Evolutionary conservation across 768 basidiomycete species (phyloP), one percentile per base, ranked within the genome.

Genomic region (Stropharia rugosoannulata): DNA sequence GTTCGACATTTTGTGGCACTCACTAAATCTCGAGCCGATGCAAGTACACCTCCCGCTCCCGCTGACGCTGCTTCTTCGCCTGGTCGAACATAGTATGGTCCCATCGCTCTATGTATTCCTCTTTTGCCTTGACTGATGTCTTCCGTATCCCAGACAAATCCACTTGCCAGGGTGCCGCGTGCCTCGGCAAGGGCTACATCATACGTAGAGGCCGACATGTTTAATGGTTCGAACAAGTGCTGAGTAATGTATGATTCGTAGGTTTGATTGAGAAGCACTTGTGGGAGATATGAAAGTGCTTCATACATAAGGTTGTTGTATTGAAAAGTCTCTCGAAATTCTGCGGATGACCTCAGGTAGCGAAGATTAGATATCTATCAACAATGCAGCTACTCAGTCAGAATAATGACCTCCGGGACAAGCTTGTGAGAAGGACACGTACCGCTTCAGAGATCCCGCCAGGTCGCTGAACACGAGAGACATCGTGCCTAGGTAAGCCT

Each of bases 231-330:
- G 53, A 78, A 76, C 2, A 79, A 60, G 48, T 77, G 68, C 55
- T 76, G 59, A 10, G 62, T 29, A 55, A 80, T 65, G 56, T 74
- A 78, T 0, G 71, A 73, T 55, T 75, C 74, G 47, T 71, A 78
- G 0, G 73, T 63, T 46, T 75, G 70, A 43, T 76, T 74, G 51
- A 77, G 67, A 18, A 79, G 66, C 1, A 72, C 59, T 12, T 62
- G 59, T 0, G 74, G 72, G 8, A 80, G 72, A 55, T 74, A 69
- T 4, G 75, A 76, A 0, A 78, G 61, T 1, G 73, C 68, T 54
- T 73, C 72, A 54, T 73, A 79, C 76, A 77, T 77, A 51, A 78
- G 64, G 56, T 80, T 77, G 63, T 75, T 78, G 59, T 78, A 80
- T 51, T 77, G 76, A 53, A 75, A 77, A 8, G 72, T 74, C 51